Conservation (phyloP, 2,329 filamentous ascomycete genomes). For the Periconia sp. region DNA sequence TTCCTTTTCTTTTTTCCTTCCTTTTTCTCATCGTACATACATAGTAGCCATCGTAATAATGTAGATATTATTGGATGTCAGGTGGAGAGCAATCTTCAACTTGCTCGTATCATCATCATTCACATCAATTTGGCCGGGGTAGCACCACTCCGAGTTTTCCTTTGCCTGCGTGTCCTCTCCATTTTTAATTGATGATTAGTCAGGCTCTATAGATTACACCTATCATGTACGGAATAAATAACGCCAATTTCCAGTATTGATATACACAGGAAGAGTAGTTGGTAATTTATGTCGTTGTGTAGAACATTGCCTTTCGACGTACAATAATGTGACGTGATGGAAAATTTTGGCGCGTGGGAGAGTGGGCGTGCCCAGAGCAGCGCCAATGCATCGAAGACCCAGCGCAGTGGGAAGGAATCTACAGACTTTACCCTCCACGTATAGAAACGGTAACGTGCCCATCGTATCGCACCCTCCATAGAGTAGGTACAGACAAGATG, state of each 20-base stretch:
- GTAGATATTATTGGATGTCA: no score
- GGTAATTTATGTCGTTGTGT: neutral
- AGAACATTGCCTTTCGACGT: neutral
- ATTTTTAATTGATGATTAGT: no score
- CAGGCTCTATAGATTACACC: no score
- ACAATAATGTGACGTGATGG: neutral
- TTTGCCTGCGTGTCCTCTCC: no score
- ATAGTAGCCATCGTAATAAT: neutral
- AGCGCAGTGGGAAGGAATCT: neutral
- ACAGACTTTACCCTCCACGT: neutral
- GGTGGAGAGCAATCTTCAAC: no score
- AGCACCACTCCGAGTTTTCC: no score
- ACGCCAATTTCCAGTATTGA: no score
- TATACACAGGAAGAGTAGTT: neutral
- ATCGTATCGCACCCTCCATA: neutral
- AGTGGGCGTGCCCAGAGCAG: neutral
- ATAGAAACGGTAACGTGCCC: neutral
- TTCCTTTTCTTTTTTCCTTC: neutral
- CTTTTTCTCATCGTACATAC: neutral
- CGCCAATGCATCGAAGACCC: neutral
- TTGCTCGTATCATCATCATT: neutral
- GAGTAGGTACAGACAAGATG: neutral
- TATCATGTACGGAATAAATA: no score
- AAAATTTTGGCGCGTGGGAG: neutral
- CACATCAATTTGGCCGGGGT: neutral